phyloP scores from a whole-genome alignment of 306 rosid genomes.

The Begonia peltatifolia region DNA sequence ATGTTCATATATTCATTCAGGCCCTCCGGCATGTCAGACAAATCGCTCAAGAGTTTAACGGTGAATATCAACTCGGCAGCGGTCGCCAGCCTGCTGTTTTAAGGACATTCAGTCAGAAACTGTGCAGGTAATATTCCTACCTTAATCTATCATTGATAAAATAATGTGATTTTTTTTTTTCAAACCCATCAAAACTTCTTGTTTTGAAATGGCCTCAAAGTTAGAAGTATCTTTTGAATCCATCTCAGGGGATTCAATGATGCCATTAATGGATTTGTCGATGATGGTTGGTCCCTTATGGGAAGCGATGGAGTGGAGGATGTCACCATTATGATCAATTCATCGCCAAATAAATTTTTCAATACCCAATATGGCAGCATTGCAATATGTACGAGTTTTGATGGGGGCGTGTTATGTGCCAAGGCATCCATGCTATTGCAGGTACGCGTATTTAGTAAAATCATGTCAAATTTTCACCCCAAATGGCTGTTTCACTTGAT shows the following conservation, averaged over 20 bases:
- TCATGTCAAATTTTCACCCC: background rate
- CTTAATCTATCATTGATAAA: too few relatives aligned
- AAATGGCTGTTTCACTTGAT: background rate
- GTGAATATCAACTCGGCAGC: constrained; percentile 78
- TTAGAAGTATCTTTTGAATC: background rate
- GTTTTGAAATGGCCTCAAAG: background rate
- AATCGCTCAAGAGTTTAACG: constrained; percentile 80
- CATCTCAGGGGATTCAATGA: constrained; percentile 76
- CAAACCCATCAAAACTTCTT: too few relatives aligned
- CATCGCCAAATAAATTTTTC: constrained; percentile 50
- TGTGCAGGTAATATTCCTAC: constrained; percentile 40
- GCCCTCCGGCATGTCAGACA: constrained; percentile 83
- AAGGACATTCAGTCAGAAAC: constrained; percentile 84
- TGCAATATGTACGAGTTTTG: constrained; percentile 57
- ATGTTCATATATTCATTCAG: constrained; percentile 11
- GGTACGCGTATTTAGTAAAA: constrained; percentile 18
- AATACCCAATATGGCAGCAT: constrained; percentile 53
- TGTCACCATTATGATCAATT: constrained; percentile 68
- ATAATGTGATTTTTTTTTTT: too few relatives aligned
- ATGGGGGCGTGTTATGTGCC: constrained; percentile 72
- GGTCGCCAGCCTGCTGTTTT: constrained; percentile 97
- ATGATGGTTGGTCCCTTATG: constrained; percentile 87
- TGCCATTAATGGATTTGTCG: constrained; percentile 86
- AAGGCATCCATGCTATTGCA: constrained; percentile 96
- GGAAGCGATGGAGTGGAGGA: constrained; percentile 81